phyloP scores from a whole-genome alignment of 805 yeast genomes.

The Kuraishia floccosa region DNA sequence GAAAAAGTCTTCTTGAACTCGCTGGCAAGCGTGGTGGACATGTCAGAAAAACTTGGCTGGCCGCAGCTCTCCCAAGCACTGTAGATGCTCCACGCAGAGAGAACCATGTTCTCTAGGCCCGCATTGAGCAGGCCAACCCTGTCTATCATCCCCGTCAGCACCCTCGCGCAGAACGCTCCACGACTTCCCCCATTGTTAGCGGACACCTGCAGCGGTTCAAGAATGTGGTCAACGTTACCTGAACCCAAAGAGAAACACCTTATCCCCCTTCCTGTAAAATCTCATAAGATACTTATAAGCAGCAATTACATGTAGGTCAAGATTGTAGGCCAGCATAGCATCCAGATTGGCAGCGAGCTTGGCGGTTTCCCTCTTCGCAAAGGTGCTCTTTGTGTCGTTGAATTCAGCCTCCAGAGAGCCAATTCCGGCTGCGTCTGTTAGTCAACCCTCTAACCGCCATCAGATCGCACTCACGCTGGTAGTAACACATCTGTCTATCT shows the following conservation, averaged over 20 bases:
- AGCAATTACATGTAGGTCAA: slow-evolving; percentile 44
- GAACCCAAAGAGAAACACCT: slow-evolving; percentile 47
- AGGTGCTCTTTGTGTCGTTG: too few species aligned
- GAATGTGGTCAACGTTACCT: slow-evolving; percentile 14
- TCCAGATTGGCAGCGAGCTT: too few species aligned
- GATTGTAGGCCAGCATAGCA: slow-evolving; percentile 38
- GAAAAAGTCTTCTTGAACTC: slow-evolving; percentile 48
- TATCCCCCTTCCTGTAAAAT: slow-evolving; percentile 36
- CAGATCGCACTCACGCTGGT: slow-evolving; percentile 29
- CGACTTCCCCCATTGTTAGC: slow-evolving; percentile 18
- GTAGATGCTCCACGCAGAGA: slow-evolving; percentile 54
- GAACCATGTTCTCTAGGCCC: slow-evolving; percentile 45
- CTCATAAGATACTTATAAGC: slow-evolving; percentile 44
- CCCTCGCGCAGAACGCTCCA: slow-evolving; percentile 58
- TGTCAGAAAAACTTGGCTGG: slow-evolving; percentile 36
- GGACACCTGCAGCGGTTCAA: background rate
- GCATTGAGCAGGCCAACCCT: slow-evolving; percentile 44
- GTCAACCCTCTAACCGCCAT: too few species aligned
- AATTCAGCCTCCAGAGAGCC: too few species aligned
- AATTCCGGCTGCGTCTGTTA: slow-evolving; percentile 41
- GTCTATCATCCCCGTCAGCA: slow-evolving; percentile 55
- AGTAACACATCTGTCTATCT: slow-evolving; percentile 40
- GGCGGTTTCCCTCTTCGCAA: too few species aligned
- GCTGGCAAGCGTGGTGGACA: slow-evolving; percentile 30
- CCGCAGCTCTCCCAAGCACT: slow-evolving; percentile 50